phyloP scores from a whole-genome alignment of 352 stramenopile species.

The Phytophthora tubulina region DNA sequence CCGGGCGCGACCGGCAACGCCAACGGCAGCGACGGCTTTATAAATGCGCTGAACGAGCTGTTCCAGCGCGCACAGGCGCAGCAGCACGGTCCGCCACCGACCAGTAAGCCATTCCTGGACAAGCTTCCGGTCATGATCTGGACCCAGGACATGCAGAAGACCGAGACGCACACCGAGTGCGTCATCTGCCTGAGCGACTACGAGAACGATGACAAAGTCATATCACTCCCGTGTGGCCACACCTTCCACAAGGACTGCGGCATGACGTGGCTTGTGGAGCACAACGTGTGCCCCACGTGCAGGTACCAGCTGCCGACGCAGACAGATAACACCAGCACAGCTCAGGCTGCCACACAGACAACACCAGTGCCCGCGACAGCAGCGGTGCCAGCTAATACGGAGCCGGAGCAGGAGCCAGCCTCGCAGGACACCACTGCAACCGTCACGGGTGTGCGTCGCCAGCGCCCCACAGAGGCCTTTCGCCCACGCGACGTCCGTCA shows the following conservation, averaged over 20 bases:
- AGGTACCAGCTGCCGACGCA: constrained; percentile 70
- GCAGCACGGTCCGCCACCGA: constrained; percentile 70
- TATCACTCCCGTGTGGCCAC: constrained; percentile 79
- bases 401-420: constrained; percentile 33
- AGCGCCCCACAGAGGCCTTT: constrained; percentile 37
- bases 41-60: constrained; percentile 66
- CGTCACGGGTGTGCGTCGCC: constrained; percentile 51
- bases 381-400: not conserved
- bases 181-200: constrained; percentile 84
- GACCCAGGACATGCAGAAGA: constrained; percentile 48
- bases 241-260: constrained; percentile 84
- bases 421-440: constrained; percentile 37
- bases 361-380: constrained; percentile 6
- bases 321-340: constrained; percentile 2
- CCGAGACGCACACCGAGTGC: constrained; percentile 70
- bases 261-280: constrained; percentile 77
- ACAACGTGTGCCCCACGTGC: constrained; percentile 86
- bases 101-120: constrained; percentile 75
- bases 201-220: constrained; percentile 66
- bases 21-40: constrained; percentile 41
- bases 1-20: constrained; percentile 4
- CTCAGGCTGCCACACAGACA: constrained; percentile 8
- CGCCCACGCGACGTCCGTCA: constrained; percentile 62
- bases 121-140: constrained; percentile 73
- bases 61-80: constrained; percentile 73